Base-by-base conservation (phyloP, 352 stramenopile genomes). In the Phytopythium aichiense region DNA sequence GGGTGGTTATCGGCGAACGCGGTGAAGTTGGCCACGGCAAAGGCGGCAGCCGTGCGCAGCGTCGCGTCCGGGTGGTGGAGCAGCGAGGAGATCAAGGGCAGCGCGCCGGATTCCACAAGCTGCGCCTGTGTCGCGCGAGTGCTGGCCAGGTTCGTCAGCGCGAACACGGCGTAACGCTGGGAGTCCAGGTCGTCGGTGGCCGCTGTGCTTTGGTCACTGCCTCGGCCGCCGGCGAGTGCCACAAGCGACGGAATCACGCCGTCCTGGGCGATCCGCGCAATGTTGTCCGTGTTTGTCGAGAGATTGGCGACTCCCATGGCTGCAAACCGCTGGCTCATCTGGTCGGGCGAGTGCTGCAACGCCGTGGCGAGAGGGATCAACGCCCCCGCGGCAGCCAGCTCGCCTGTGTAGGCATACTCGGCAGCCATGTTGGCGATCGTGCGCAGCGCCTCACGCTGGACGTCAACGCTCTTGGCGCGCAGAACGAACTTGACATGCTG, bases 401-500 rank as follows among this genome's bases (percentile, higher is more conserved):
- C 82, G 7, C 83, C 72, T 13, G 91, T 97, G 67, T 98, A 96
- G 40, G 94, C 86, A 61, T 96, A 98, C 70, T 98, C 94, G 20
- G 95, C 95, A 12, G 93, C 96, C 72, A 99, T 94, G 73, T 99
- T 99, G 51, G 89, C 96, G 64, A 99, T 91, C 7, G 92, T 84
- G 23, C 96, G 84, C 35, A 98, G 74, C 12, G 92, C 95, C 70
- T 99, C 96, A 37, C 96, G 87, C 69, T 98, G 89, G 7, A 98
- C 92, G 52, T 97, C 90, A 61, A 97, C 80, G 55, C 74, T 95
- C 65, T 98, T 98, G 30, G 78, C 81, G 9, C 93, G 79, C 56
- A 98, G 69, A 9, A 98, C 86, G 61, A 97, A 98, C 75, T 98
- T 98, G 22, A 98, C 81, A 71, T 99, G 95, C 63, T 98, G 96